These are phyloP conservation scores for Suillus fuscotomentosus DNA, from an alignment of 768 basidiomycete species.

Conservation along the genomic window DNA sequence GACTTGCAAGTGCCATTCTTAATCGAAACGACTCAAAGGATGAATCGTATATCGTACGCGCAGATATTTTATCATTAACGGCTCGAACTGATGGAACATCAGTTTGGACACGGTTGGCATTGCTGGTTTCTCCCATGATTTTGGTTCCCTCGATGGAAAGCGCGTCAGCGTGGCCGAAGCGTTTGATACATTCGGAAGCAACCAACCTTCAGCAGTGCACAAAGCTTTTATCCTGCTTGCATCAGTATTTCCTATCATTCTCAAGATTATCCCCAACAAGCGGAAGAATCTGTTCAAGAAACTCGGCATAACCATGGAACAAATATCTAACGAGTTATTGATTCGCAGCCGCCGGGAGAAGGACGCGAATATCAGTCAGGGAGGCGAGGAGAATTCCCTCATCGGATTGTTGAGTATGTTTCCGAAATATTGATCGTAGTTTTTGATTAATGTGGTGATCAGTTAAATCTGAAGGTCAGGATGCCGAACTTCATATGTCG, in stretches of 20 bases:
- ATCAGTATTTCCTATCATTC: background rate
- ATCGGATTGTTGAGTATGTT: background rate
- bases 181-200: constrained; percentile 35
- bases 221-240: constrained; percentile 5
- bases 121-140: constrained; percentile 59
- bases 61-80: background rate
- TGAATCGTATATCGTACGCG: constrained; percentile 35
- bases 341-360: background rate
- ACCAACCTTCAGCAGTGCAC: constrained; percentile 26
- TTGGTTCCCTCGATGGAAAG: constrained; percentile 50
- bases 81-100: background rate
- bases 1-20: background rate
- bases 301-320: background rate
- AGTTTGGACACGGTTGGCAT: constrained; percentile 60
- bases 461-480: background rate
- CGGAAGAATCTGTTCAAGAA: background rate
- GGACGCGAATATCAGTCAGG: background rate
- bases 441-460: background rate
- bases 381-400: background rate
- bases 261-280: background rate
- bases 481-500: background rate
- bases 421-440: background rate
- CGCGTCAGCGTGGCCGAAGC: constrained; percentile 38
- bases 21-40: constrained; percentile 16
- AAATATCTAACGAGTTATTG: background rate